phyloP scores from a whole-genome alignment of 257 asterid genomes.

The Ballota nigra region DNA sequence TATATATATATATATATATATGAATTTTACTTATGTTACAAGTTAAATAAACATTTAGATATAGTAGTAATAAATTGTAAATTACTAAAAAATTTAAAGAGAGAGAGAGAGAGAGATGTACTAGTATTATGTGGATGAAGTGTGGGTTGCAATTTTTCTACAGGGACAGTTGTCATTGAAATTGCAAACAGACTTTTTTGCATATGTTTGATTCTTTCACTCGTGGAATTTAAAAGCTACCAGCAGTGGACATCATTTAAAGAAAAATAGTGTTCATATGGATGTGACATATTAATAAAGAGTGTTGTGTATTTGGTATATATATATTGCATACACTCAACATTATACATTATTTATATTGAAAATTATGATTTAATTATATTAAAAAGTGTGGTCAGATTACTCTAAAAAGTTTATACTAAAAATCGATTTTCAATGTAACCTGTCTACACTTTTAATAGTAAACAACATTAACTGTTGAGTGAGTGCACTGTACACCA shows the following conservation, averaged over 20 bases:
- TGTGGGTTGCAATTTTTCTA: conserved; percentile 55
- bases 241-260: conserved; percentile 27
- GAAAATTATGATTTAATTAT: no score
- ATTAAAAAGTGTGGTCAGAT: no score
- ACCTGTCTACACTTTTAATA: no score
- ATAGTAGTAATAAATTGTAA: neutral
- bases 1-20: conserved; percentile 31
- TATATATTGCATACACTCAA: no score
- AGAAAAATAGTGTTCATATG: neutral
- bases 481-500: no score
- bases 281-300: no score
- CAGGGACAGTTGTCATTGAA: conserved; percentile 77
- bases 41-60: conserved; percentile 15
- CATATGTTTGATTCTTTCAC: conserved; percentile 48
- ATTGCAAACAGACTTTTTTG: conserved; percentile 42
- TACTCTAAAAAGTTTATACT: no score
- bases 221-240: conserved; percentile 26
- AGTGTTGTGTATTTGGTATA: no score
- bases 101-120: neutral
- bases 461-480: no score
- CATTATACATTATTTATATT: no score
- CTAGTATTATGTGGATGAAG: conserved; percentile 28
- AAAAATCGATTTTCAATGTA: no score
- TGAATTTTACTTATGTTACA: conserved; percentile 31
- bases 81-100: neutral